These are phyloP conservation scores for Waltiozyma solani DNA, from an alignment of 1,139 yeast species.

Conservation along the genomic window DNA sequence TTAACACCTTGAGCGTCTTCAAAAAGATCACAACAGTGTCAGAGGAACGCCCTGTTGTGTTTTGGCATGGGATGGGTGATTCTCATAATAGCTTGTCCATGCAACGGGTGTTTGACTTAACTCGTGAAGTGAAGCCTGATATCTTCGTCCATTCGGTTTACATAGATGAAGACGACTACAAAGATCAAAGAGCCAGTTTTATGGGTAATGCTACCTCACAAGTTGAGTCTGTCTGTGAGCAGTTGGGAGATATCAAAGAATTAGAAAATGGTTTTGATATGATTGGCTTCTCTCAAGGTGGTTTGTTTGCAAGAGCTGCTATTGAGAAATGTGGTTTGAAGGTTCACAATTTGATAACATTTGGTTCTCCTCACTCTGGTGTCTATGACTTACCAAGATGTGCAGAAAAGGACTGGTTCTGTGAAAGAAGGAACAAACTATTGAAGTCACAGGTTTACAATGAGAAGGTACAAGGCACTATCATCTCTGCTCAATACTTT, in stretches of 20 bases:
- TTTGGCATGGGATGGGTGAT: constrained; percentile 88
- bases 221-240: constrained; percentile 25
- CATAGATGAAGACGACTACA: constrained; percentile 36
- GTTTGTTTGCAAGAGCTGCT: constrained; percentile 57
- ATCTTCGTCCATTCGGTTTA: constrained; percentile 42
- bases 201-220: constrained; percentile 51
- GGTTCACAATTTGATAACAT: constrained; percentile 50
- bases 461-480: constrained; percentile 41
- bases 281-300: constrained; percentile 80
- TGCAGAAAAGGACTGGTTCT: constrained; percentile 46
- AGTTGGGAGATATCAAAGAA: constrained; percentile 25
- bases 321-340: constrained; percentile 45
- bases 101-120: constrained; percentile 32
- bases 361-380: constrained; percentile 81
- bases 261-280: constrained; percentile 54
- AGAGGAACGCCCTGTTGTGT: constrained; percentile 40
- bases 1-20: constrained; percentile 3
- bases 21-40: constrained; percentile 8
- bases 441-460: constrained; percentile 57
- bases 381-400: constrained; percentile 63
- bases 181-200: constrained; percentile 46
- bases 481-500: constrained; percentile 71
- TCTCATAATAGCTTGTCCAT: constrained; percentile 56
- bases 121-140: constrained; percentile 39
- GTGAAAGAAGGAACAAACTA: constrained; percentile 43